Base-by-base conservation (phyloP, 31 red algal species). In the Porphyra umbilicalis region DNA sequence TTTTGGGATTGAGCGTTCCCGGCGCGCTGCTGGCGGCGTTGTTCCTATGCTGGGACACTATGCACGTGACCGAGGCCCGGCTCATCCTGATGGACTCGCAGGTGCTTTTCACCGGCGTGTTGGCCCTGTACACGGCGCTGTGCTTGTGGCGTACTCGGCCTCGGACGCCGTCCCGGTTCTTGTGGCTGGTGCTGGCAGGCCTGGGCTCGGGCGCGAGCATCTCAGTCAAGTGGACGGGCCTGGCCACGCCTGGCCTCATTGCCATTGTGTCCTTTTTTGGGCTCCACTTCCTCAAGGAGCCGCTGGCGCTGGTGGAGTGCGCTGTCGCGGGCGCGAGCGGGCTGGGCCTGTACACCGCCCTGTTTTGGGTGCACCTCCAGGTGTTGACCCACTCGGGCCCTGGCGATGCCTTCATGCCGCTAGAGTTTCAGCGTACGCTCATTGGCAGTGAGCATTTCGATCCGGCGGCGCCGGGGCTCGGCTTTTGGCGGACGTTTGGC, bases 211-310 rank as follows among this genome's bases (percentile, higher is more conserved):
- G 96, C 29, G 88, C 86, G 79, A 88, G 92, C 0, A 88, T 98
- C 33, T 88, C 87, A 80, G 88, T 98, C 71, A 98, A 98, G 85
- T 95, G 92, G 92, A 98, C 96, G 30, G 92, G 89, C 33, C 77
- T 98, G 38, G 92, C 92, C 29, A 94, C 90, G 9, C 96, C 96
- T 33, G 96, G 92, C 75, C 85, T 98, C 39, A 95, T 98, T 77
- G 96, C 92, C 6, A 95, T 98, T 78, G 90, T 98, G 9, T 98
- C 96, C 15, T 98, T 98, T 83, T 98, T 98, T 81, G 96, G 92
- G 32, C 82, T 93, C 8, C 93, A 95, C 78, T 98, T 98, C 46
- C 81, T 95, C 2, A 83, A 90, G 16, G 86, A 95, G 9, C 94
- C 94, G n/a, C 86, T 99, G 39, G 88, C 88, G 44, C 74, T 94